Evolutionary conservation across 768 basidiomycete genomes (phyloP).

Genomic region (Pleurotus ostreatus): DNA sequence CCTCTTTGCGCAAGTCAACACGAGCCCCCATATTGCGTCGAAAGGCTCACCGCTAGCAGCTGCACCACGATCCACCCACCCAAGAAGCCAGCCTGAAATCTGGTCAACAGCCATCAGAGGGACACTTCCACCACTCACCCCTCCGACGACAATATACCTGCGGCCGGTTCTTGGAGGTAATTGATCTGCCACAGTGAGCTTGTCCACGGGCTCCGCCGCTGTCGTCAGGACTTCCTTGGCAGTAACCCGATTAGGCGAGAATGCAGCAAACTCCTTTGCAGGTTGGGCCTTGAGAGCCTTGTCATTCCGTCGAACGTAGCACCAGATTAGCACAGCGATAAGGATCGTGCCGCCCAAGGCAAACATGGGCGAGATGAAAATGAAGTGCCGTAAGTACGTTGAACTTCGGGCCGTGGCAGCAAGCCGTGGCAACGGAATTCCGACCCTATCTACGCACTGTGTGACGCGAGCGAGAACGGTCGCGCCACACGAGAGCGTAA

Average conservation of each 20-base stretch:
- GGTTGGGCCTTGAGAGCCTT: conserved; percentile 48
- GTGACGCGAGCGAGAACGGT: no score
- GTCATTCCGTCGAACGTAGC: conserved; percentile 53
- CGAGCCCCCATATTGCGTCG: not conserved
- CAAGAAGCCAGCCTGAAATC: conserved; percentile 60
- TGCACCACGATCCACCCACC: conserved; percentile 77
- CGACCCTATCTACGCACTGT: no score
- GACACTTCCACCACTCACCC: conserved; percentile 38
- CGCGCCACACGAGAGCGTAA: no score
- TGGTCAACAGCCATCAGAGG: not conserved
- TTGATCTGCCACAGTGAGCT: conserved; percentile 36
- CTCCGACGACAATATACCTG: conserved; percentile 73
- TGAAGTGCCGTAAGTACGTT: no score
- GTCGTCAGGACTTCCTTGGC: conserved; percentile 34
- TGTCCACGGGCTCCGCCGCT: conserved; percentile 20
- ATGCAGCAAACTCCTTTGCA: conserved; percentile 30
- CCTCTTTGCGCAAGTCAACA: conserved; percentile 27
- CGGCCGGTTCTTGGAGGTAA: conserved; percentile 69
- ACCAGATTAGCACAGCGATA: conserved; percentile 10
- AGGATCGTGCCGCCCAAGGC: not conserved
- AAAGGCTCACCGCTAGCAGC: conserved; percentile 31
- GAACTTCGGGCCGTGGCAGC: no score
- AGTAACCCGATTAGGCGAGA: conserved; percentile 52
- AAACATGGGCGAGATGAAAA: no score
- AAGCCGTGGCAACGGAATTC: no score